phyloP scores from a whole-genome alignment of 148 eudicot species.

The Simmondsia chinensis region DNA sequence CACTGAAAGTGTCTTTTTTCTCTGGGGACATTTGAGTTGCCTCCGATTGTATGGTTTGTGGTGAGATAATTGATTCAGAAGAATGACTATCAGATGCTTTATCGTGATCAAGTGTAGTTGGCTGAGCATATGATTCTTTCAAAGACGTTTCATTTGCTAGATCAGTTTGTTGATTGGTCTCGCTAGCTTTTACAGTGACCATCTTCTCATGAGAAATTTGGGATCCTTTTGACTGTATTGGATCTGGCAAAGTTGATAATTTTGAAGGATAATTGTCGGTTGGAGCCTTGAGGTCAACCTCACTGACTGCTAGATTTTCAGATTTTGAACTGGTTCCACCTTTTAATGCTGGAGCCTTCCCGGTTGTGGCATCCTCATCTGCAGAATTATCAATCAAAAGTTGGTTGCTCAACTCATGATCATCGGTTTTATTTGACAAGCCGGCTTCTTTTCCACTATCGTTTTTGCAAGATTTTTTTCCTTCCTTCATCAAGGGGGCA shows the following conservation, averaged over 20 bases:
- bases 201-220: constrained; percentile 16
- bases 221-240: constrained; percentile 13
- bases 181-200: constrained; percentile 7
- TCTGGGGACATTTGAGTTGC: constrained; percentile 13
- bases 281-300: constrained; percentile 11
- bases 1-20: constrained; percentile 1
- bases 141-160: constrained; percentile 16
- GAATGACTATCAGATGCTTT: constrained; percentile 9
- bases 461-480: constrained; percentile 18
- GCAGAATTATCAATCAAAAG: constrained; percentile 12
- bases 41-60: constrained; percentile 14
- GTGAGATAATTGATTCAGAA: constrained; percentile 11
- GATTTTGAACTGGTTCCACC: constrained; percentile 15
- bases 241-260: constrained; percentile 11
- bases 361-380: constrained; percentile 12
- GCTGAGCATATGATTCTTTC: constrained; percentile 14
- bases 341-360: constrained; percentile 17
- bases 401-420: constrained; percentile 19
- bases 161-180: constrained; percentile 11
- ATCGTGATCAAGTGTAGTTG: constrained; percentile 11
- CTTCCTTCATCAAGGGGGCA: constrained; percentile 28
- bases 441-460: constrained; percentile 20
- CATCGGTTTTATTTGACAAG: constrained; percentile 12
- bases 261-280: constrained; percentile 14
- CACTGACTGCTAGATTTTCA: constrained; percentile 13